Evolutionary conservation across 2,329 filamentous ascomycete species (phyloP).

Genomic region (Albifimbria verrucaria): DNA sequence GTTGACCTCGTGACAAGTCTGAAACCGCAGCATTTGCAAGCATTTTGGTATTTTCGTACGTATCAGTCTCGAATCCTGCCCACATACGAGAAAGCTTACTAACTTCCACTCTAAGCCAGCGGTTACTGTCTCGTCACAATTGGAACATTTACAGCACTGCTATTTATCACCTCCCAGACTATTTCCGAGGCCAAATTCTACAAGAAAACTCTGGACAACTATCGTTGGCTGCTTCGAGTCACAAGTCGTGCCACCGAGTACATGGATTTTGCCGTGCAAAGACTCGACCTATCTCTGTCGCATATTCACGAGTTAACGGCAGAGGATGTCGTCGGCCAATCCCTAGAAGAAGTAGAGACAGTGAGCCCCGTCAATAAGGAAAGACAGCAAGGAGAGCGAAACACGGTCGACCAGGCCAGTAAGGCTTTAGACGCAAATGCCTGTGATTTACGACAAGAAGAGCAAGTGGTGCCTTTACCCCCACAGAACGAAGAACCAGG

Average conservation of each 20-base stretch:
- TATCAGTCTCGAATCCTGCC: background rate
- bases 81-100: background rate
- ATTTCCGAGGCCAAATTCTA: constrained; percentile 4
- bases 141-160: constrained; percentile 6
- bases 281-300: constrained; percentile 5
- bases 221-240: constrained; percentile 8
- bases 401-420: background rate
- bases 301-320: constrained; percentile 7
- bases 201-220: constrained; percentile 5
- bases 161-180: constrained; percentile 6
- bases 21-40: constrained; percentile 34
- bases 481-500: background rate
- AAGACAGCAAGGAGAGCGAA: background rate
- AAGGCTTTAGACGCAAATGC: background rate
- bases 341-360: background rate
- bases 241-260: constrained; percentile 5
- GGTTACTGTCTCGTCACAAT: constrained; percentile 9
- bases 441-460: background rate
- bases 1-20: constrained; percentile 29
- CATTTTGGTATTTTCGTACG: constrained; percentile 33
- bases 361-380: background rate
- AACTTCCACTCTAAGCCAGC: constrained; percentile 3
- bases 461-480: background rate
- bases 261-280: constrained; percentile 7
- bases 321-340: constrained; percentile 3